Conservation (phyloP, 352 stramenopile genomes). For the Globisporangium camurandrum region DNA sequence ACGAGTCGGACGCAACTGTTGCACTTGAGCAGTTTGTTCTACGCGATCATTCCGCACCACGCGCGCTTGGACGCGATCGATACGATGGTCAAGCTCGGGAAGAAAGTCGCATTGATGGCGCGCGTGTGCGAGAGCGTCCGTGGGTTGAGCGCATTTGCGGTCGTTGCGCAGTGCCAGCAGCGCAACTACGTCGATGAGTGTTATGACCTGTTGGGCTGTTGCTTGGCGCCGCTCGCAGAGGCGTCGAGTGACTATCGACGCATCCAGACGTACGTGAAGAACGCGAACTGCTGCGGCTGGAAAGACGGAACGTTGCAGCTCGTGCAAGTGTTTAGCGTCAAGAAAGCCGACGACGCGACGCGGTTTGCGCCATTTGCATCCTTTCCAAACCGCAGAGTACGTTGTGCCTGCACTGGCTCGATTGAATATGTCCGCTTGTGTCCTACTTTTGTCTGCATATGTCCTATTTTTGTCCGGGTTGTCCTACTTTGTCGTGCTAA, state of each 20-base stretch:
- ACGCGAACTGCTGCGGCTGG: conserved; percentile 59
- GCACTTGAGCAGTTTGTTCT: conserved; percentile 57
- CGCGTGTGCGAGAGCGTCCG: conserved; percentile 36
- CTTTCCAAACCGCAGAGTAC: conserved; percentile 46
- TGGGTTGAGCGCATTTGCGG: conserved; percentile 26
- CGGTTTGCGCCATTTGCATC: conserved; percentile 44
- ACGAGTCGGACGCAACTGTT: conserved; percentile 28
- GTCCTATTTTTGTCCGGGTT: conserved; percentile 1
- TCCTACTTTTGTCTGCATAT: too few relatives aligned
- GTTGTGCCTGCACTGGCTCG: conserved; percentile 7
- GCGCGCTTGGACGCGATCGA: conserved; percentile 45
- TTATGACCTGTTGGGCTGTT: conserved; percentile 44
- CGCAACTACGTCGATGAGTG: conserved; percentile 61
- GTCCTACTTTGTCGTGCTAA: not conserved
- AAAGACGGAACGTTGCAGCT: conserved; percentile 48
- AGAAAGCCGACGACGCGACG: conserved; percentile 35
- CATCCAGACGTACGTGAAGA: conserved; percentile 62
- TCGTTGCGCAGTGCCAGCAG: conserved; percentile 28
- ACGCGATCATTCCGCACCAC: conserved; percentile 56
- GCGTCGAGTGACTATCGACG: conserved; percentile 40
- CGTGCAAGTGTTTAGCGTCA: conserved; percentile 51
- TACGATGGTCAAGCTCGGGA: conserved; percentile 58
- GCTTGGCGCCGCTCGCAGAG: conserved; percentile 33
- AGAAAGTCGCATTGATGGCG: conserved; percentile 52
- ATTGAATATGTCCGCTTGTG: not conserved